Evolutionary conservation across 1,284 basidiomycete species (phyloP).

Genomic region (Melampsora abietis-canadensis): DNA sequence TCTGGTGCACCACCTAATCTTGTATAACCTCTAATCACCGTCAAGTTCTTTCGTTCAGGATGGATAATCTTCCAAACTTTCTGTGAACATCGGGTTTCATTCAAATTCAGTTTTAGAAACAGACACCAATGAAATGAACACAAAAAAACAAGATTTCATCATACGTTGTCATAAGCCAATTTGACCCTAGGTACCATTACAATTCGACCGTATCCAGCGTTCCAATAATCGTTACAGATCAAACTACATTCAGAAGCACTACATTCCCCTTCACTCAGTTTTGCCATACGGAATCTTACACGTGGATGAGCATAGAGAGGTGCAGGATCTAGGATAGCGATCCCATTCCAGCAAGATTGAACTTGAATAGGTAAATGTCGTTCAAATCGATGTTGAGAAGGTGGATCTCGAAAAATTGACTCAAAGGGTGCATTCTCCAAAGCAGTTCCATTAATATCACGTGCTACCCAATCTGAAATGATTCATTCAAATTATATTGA

Average conservation of each 20-base stretch:
- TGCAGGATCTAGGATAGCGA: slow-evolving; percentile 84
- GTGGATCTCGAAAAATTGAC: slow-evolving; percentile 76
- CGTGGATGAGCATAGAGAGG: slow-evolving; percentile 85
- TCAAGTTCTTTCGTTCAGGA: slow-evolving; percentile 78
- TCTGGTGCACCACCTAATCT: slow-evolving; percentile 86
- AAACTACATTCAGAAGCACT: slow-evolving; percentile 87
- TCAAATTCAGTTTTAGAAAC: slow-evolving; percentile 1
- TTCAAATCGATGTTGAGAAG: slow-evolving; percentile 75
- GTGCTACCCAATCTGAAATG: slow-evolving; percentile 72
- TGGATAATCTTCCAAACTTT: slow-evolving; percentile 90
- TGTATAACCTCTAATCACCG: slow-evolving; percentile 84
- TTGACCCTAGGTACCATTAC: slow-evolving; percentile 95
- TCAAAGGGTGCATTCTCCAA: slow-evolving; percentile 95
- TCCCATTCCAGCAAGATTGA: slow-evolving; percentile 94
- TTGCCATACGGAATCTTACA: slow-evolving; percentile 88
- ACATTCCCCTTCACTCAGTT: slow-evolving; percentile 73
- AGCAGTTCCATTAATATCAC: slow-evolving; percentile 93
- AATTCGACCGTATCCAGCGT: slow-evolving; percentile 80
- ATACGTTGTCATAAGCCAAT: slow-evolving; percentile 81
- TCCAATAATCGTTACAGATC: slow-evolving; percentile 75
- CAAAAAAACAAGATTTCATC: slow-evolving; percentile 48
- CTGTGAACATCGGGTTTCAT: slow-evolving; percentile 54
- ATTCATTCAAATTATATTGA: background rate
- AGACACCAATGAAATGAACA: background rate
- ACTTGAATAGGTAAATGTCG: slow-evolving; percentile 87